Evolutionary conservation across 306 rosid genomes (phyloP).

Genomic region (Vicia sativa): DNA sequence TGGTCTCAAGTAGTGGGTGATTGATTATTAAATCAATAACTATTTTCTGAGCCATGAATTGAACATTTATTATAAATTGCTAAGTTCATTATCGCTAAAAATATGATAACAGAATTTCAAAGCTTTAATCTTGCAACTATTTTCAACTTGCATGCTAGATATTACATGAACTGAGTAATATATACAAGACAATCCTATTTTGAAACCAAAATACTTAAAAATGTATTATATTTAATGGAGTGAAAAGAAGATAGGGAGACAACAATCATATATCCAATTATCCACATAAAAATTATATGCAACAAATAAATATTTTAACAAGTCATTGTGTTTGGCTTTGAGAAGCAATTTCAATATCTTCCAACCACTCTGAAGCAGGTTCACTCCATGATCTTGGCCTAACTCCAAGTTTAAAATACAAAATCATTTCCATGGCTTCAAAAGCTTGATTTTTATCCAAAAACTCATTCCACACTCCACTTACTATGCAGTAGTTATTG

Average conservation of each 20-base stretch:
- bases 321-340: slow-evolving; percentile 35
- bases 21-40: too few relatives aligned
- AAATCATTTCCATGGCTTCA: slow-evolving; percentile 73
- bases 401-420: slow-evolving; percentile 66
- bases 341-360: slow-evolving; percentile 53
- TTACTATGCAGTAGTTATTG: slow-evolving; percentile 88
- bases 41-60: too few relatives aligned
- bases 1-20: too few relatives aligned
- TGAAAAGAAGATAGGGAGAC: background rate
- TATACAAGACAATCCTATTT: too few relatives aligned
- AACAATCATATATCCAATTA: slow-evolving; percentile 15
- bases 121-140: too few relatives aligned
- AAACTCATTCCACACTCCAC: slow-evolving; percentile 84
- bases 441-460: slow-evolving; percentile 66
- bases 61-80: too few relatives aligned
- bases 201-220: background rate
- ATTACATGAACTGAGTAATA: background rate
- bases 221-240: background rate
- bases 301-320: slow-evolving; percentile 3
- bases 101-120: too few relatives aligned
- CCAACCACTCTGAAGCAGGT: slow-evolving; percentile 73
- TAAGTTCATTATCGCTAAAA: too few relatives aligned
- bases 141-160: background rate
- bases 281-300: background rate
- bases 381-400: slow-evolving; percentile 88